Evolutionary conservation across 305 asterid genomes (phyloP).

Genomic region (Solanum hybrid): DNA sequence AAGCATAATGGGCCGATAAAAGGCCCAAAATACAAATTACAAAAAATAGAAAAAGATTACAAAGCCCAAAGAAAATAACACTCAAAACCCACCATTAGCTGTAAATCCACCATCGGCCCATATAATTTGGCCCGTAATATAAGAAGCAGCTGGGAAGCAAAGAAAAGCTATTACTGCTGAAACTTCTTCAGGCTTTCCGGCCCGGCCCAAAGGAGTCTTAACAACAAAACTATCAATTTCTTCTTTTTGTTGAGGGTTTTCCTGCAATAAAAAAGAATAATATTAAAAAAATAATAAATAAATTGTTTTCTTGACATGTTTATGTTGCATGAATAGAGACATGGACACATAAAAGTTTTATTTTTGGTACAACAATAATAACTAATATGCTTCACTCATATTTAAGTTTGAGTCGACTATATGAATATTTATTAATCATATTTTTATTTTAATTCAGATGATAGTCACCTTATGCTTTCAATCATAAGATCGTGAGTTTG

Average conservation of each 20-base stretch:
- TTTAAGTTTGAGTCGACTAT: background rate
- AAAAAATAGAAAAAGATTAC: background rate
- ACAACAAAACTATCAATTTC: background rate
- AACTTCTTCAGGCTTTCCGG: background rate
- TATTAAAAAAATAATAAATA: no score
- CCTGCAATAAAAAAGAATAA: background rate
- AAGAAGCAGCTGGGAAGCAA: constrained; percentile 11
- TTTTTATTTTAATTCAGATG: background rate
- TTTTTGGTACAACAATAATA: background rate
- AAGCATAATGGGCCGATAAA: background rate
- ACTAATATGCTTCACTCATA: background rate
- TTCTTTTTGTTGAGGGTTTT: background rate
- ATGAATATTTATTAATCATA: background rate
- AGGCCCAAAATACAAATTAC: background rate
- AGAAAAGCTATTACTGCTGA: constrained; percentile 3
- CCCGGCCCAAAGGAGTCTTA: background rate
- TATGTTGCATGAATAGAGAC: background rate
- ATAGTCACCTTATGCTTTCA: no score
- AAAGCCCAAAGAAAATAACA: background rate
- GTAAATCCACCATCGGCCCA: background rate
- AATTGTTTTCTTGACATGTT: background rate
- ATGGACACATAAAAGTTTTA: background rate
- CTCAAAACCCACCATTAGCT: background rate
- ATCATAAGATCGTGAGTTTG: background rate
- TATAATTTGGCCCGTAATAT: background rate